Evolutionary conservation across 2,329 filamentous ascomycete species (phyloP).

Genomic region (Colletotrichum chlorophyti): DNA sequence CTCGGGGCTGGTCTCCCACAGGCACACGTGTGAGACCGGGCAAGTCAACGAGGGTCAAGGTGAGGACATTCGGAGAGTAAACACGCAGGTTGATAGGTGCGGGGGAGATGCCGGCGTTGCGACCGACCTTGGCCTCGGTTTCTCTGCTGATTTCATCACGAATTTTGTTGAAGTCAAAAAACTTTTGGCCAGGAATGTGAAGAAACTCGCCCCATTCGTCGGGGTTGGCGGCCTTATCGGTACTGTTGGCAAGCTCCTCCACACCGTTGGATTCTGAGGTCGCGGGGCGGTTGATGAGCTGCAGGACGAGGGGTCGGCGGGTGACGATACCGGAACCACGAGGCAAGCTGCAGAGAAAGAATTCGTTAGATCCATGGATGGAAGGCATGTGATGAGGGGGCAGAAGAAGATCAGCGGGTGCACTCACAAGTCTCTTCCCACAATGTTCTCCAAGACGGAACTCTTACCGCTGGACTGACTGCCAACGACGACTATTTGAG

Average conservation of each 20-base stretch:
- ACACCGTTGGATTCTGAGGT: constrained; percentile 74
- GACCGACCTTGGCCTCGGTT: constrained; percentile 94
- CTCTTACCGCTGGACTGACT: constrained; percentile 99
- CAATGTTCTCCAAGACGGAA: constrained; percentile 98
- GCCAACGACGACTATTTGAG: constrained; percentile 97
- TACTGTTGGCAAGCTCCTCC: constrained; percentile 68
- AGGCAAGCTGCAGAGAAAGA: constrained; percentile 71
- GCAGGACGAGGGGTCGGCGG: constrained; percentile 91
- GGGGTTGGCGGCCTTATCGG: constrained; percentile 86
- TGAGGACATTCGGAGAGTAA: constrained; percentile 98
- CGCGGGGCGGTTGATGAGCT: constrained; percentile 90
- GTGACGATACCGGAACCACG: constrained; percentile 98
- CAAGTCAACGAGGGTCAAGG: constrained; percentile 93
- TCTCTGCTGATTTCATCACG: constrained; percentile 96
- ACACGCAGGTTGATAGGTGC: constrained; percentile 97
- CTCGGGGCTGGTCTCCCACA: constrained; percentile 92
- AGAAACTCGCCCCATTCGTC: constrained; percentile 99
- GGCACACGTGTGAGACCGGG: constrained; percentile 96
- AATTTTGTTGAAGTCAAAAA: constrained; percentile 98
- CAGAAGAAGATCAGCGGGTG: constrained; percentile 16
- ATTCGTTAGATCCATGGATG: constrained; percentile 29
- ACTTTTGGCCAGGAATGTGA: constrained; percentile 96
- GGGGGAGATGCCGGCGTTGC: constrained; percentile 95
- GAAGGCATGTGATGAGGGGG: constrained; percentile 27
- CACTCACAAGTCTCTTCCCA: constrained; percentile 96